Base-by-base conservation (phyloP, 345 rosid species). In the Eucalyptus polyanthemos region DNA sequence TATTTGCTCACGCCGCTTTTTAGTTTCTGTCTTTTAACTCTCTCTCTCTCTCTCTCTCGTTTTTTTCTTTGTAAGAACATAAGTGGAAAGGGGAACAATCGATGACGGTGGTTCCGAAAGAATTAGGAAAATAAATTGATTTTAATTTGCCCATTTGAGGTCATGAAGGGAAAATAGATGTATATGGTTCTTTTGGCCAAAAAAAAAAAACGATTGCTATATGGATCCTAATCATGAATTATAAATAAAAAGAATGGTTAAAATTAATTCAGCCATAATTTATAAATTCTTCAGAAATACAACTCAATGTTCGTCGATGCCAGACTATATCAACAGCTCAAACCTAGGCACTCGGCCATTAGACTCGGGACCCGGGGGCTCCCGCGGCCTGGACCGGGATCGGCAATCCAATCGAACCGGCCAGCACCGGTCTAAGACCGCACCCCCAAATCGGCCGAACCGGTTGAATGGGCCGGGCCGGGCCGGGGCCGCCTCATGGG, bases 281-380 rank as follows among this genome's bases (percentile, higher is more conserved):
- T 37, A 2, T 3, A 72, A 72, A 37, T 15, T 65, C 31, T 65
- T 65, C 3, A 7, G 11, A 14, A 29, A 65, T 14, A 7, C 9
- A 7, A 65, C 72, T n/a, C 8, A 1, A 65, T 5, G 2, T 29
- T 29, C 17, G 5, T 2, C 2, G 4, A 0, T 27, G 34, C 69
- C 9, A 27, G 1, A 6, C 69, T 60, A 25, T 19, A 24, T 56
- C 4, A 4, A 56, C 6, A 0, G 29, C 65, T 24, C 65, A 58
- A 58, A 58, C 29, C 65, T 25, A 60, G 29, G n/a, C 2, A 0
- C 29, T 27, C 14, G 2, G 31, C n/a, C n/a, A 60, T 4, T 1
- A 8, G 6, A n/a, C 40, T 1, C 6, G 6, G 21, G 65, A 58
- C n/a, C 15, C 14, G 13, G 13, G 14, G 14, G 31, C 67, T 34